These are phyloP conservation scores for Phytophthora podocarpi DNA, from an alignment of 352 stramenopile genomes.

Conservation along the genomic window DNA sequence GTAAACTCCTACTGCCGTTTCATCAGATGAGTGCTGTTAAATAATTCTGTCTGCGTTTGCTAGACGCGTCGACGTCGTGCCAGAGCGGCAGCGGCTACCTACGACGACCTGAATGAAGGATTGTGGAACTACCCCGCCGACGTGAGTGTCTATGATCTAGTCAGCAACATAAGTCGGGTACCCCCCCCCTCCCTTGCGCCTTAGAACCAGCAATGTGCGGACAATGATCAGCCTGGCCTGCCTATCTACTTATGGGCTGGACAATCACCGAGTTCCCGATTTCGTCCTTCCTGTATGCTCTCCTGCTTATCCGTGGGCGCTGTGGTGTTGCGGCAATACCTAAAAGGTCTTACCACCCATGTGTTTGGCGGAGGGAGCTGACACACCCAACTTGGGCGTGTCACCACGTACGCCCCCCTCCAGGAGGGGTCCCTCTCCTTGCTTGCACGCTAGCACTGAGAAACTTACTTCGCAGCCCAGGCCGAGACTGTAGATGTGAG, in stretches of 20 bases:
- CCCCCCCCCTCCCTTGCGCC: neutral
- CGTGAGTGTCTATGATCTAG: neutral
- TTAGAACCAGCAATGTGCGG: neutral
- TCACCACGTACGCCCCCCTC: no score
- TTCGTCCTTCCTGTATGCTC: constrained; percentile 8
- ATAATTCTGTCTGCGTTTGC: neutral
- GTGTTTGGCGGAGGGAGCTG: neutral
- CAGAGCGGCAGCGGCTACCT: neutral
- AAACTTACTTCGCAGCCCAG: constrained; percentile 7
- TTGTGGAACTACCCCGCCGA: neutral
- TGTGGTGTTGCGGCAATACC: constrained; percentile 9
- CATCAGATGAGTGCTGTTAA: neutral
- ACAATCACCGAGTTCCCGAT: constrained; percentile 3
- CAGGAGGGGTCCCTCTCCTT: no score
- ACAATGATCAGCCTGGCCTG: no score
- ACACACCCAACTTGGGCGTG: constrained; percentile 17
- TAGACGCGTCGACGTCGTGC: neutral
- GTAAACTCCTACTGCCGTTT: no score
- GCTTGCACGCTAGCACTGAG: neutral
- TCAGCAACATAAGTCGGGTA: neutral
- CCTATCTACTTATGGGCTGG: constrained; percentile 6
- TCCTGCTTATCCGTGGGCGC: neutral
- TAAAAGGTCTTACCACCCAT: constrained; percentile 7
- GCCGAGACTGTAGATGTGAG: neutral
- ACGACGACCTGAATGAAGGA: neutral